Conservation (phyloP, 257 asterid species). For the Verbena officinalis region DNA sequence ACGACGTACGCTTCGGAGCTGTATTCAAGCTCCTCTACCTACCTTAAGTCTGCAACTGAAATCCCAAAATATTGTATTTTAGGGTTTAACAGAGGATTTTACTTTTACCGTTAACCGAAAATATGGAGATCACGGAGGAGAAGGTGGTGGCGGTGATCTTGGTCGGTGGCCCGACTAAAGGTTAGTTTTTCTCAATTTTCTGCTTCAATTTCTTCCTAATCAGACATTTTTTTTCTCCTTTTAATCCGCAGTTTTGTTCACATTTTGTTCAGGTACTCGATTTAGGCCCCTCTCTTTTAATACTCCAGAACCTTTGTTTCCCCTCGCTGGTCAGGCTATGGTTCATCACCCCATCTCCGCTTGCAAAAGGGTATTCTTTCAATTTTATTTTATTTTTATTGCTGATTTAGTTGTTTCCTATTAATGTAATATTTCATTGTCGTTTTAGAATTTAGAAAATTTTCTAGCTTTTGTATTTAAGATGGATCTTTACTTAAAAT, state of each 20-base stretch:
- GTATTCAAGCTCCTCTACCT: too few relatives aligned
- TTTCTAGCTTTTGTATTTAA: background rate
- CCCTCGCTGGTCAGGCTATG: slow-evolving; percentile 90
- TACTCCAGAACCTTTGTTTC: slow-evolving; percentile 80
- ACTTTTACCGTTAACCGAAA: slow-evolving; percentile 15
- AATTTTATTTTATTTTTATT: too few relatives aligned
- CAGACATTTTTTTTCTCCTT: background rate
- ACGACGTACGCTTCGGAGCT: too few relatives aligned
- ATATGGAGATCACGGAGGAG: slow-evolving; percentile 56
- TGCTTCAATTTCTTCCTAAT: background rate
- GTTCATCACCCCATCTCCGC: slow-evolving; percentile 86
- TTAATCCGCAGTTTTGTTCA: background rate
- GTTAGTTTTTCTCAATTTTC: slow-evolving; percentile 32
- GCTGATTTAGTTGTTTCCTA: background rate
- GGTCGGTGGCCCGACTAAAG: slow-evolving; percentile 86
- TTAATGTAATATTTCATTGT: slow-evolving; percentile 16
- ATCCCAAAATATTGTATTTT: slow-evolving; percentile 23
- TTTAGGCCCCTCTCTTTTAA: slow-evolving; percentile 79
- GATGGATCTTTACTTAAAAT: slow-evolving; percentile 7
- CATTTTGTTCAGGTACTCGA: slow-evolving; percentile 64
- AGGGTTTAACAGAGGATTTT: slow-evolving; percentile 33
- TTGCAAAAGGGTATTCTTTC: slow-evolving; percentile 61
- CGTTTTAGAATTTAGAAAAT: background rate
- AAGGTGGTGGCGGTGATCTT: slow-evolving; percentile 83
- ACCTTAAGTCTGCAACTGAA: slow-evolving; percentile 3